These are phyloP conservation scores for Aspergillus sp. DNA, from an alignment of 2,329 filamentous ascomycete genomes.

Conservation along the genomic window DNA sequence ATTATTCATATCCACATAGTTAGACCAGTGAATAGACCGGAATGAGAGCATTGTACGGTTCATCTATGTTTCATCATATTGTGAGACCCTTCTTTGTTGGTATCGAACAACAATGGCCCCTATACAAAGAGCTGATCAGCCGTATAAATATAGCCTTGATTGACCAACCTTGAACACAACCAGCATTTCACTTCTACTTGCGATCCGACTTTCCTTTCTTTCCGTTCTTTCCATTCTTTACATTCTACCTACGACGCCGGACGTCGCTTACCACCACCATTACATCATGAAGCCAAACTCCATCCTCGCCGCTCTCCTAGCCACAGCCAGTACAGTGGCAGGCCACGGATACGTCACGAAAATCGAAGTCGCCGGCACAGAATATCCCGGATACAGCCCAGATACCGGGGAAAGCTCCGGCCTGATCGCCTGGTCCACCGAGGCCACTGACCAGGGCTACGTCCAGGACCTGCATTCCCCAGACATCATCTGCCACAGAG, in stretches of 20 bases:
- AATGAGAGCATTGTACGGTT: too few relatives aligned
- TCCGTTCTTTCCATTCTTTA: neutral
- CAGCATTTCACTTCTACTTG: neutral
- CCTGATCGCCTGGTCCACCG: conserved; percentile 55
- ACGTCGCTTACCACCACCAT: neutral
- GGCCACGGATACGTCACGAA: conserved; percentile 34
- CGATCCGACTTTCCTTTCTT: neutral
- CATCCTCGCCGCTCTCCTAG: conserved; percentile 13
- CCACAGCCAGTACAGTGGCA: conserved; percentile 27
- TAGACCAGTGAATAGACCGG: too few relatives aligned
- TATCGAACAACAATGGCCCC: neutral
- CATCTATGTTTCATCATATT: neutral
- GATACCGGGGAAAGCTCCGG: conserved; percentile 27
- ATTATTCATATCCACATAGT: too few relatives aligned
- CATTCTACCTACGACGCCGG: neutral
- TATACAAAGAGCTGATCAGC: neutral
- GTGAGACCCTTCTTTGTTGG: neutral
- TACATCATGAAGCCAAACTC: neutral
- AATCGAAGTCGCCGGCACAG: conserved; percentile 38
- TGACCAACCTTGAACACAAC: neutral
- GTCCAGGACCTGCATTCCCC: conserved; percentile 35
- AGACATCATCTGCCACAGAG: conserved; percentile 62
- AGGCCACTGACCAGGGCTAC: conserved; percentile 53
- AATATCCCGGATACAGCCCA: conserved; percentile 43
- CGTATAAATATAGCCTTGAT: neutral